These are phyloP conservation scores for Rhodotorula glutinis DNA, from an alignment of 1,284 basidiomycete species.

Conservation along the genomic window DNA sequence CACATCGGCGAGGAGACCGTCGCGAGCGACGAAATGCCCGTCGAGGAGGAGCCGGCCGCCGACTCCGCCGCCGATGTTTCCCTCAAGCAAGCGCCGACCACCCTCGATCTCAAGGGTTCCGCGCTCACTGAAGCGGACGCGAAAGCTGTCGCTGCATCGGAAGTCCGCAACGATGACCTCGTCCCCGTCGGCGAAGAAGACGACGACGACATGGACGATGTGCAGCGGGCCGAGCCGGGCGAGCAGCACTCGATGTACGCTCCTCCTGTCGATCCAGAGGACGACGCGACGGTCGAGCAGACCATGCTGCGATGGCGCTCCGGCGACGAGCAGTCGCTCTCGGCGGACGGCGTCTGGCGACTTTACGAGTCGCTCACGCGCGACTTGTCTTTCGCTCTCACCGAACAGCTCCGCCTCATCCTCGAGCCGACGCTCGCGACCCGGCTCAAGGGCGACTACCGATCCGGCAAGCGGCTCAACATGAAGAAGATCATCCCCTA, in stretches of 20 bases:
- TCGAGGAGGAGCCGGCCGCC: constrained; percentile 32
- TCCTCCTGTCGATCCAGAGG: constrained; percentile 37
- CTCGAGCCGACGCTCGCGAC: constrained; percentile 93
- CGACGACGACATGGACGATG: constrained; percentile 45
- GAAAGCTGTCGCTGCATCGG: constrained; percentile 37
- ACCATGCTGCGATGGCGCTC: constrained; percentile 64
- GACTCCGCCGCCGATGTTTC: constrained; percentile 2
- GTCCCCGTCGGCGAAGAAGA: constrained; percentile 40
- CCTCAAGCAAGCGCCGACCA: constrained; percentile 14
- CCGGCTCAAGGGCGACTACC: constrained; percentile 92
- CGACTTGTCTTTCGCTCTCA: constrained; percentile 83
- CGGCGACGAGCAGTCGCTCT: constrained; percentile 58
- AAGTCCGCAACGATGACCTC: constrained; percentile 26
- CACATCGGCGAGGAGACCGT: constrained; percentile 65
- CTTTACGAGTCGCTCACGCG: constrained; percentile 85
- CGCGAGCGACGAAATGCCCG: constrained; percentile 43
- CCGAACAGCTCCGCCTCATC: constrained; percentile 95
- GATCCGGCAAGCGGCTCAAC: constrained; percentile 95
- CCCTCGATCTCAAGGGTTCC: constrained; percentile 34
- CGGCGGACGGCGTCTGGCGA: constrained; percentile 78
- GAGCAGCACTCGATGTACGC: constrained; percentile 52
- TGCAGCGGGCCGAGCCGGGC: constrained; percentile 48
- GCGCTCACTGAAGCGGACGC: constrained; percentile 33
- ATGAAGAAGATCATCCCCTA: constrained; percentile 99
- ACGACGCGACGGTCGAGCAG: constrained; percentile 55